Evolutionary conservation across 768 basidiomycete species (phyloP), one percentile per base, ranked within the genome.

Genomic region (Kwoniella sp.): DNA sequence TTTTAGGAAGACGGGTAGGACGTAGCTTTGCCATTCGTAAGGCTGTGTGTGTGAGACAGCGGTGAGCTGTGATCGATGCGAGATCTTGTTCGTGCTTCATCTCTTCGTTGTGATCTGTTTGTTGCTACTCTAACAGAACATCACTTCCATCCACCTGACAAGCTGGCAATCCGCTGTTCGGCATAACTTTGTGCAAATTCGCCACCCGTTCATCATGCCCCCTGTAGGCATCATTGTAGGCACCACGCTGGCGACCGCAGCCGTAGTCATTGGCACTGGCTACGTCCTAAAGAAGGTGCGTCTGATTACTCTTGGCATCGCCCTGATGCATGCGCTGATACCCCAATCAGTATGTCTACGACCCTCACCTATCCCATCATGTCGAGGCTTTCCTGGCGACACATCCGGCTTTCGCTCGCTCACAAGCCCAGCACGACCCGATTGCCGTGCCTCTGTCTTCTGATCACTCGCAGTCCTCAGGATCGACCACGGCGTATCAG

Each of bases 261-360:
- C 39, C 25, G 48, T 50, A 28, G 55, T 69, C 15, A 59, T 69
- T 20, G 61, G 67, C 9, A 63, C 64, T 0, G 67, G 67, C 10
- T 65, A 65, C 50, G 67, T 56, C 8, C 63, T 69, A 48, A 69
- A 69, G 40, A 69, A 69, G 57, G 67, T 69, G 28, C 34, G 65
- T 53, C 2, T 4, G 27, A 23, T 7, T 14, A 10, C 9, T 9
- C 19, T 17, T 32, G 31, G 8, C 31, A 32, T 32, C 31, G 31
- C 31, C 31, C 31, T 8, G 15, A 32, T 32, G 9, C 31, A 32
- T 32, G 31, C 31, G 15, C 15, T 15, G 8, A 8, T 15, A 32
- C 15, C 31, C 8, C 31, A 32, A 8, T 20, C 27, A 69, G 66
- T 68, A 58, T 44, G 39, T 69, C 36, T 69, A 69, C 46, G 67